phyloP scores from a whole-genome alignment of 495 filamentous ascomycete species.

The Aspergillus nidulans region DNA sequence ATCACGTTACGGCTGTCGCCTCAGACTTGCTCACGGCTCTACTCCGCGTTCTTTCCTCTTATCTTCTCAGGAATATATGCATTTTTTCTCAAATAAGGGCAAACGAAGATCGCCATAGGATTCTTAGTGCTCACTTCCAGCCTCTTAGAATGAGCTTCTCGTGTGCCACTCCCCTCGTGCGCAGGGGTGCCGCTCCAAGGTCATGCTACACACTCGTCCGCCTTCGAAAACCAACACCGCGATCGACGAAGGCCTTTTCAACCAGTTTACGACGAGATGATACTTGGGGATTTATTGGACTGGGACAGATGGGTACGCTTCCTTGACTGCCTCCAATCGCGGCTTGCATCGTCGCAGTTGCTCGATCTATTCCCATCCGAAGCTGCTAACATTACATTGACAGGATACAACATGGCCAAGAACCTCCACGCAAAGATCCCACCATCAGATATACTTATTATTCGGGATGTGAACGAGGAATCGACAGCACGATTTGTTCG shows the following conservation, averaged over 20 bases:
- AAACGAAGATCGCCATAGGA: no score
- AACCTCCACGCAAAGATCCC: conserved; percentile 77
- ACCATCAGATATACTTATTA: conserved; percentile 58
- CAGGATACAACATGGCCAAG: conserved; percentile 82
- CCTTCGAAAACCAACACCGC: conserved; percentile 15
- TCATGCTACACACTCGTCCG: conserved; percentile 11
- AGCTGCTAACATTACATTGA: conserved; percentile 9
- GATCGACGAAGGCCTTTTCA: conserved; percentile 48
- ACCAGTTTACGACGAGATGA: conserved; percentile 49
- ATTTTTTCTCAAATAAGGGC: neutral
- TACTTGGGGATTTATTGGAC: conserved; percentile 78
- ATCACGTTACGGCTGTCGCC: neutral
- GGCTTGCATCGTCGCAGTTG: neutral
- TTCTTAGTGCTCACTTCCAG: neutral
- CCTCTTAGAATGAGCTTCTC: conserved; percentile 19
- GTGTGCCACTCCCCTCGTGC: conserved; percentile 14
- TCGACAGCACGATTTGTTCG: conserved; percentile 55
- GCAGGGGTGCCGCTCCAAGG: conserved; percentile 18
- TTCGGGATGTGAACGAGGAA: conserved; percentile 71
- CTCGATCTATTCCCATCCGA: neutral
- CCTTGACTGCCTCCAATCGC: conserved; percentile 5
- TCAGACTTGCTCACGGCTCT: neutral
- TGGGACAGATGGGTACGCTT: conserved; percentile 79
- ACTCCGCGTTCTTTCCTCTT: neutral
- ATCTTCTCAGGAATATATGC: no score